These are phyloP conservation scores for Plectosphaerella plurivora DNA, from an alignment of 2,329 filamentous ascomycete species.

Conservation along the genomic window DNA sequence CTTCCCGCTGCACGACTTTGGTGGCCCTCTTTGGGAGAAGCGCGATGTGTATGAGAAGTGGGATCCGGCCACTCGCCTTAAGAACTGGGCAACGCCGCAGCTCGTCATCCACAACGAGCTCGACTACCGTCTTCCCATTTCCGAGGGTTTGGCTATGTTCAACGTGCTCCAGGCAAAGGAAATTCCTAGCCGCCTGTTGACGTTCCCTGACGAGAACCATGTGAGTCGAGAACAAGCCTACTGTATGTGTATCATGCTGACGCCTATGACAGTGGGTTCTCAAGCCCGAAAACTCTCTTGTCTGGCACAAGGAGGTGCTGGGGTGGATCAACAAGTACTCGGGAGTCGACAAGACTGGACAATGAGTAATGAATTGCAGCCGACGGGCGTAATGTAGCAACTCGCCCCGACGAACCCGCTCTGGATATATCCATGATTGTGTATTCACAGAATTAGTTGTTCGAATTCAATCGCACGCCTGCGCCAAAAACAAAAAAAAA, in stretches of 20 bases:
- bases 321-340: slow-evolving; percentile 68
- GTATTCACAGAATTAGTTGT: no score
- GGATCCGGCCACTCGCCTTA: slow-evolving; percentile 60
- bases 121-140: slow-evolving; percentile 82
- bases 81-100: slow-evolving; percentile 81
- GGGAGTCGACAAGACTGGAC: slow-evolving; percentile 29
- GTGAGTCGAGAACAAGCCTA: slow-evolving; percentile 22
- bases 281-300: slow-evolving; percentile 83
- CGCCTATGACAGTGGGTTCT: slow-evolving; percentile 63
- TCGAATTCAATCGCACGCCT: no score
- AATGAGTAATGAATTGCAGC: no score
- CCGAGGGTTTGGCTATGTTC: slow-evolving; percentile 80
- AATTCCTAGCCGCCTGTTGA: slow-evolving; percentile 72
- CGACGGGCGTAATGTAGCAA: no score
- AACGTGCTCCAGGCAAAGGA: slow-evolving; percentile 75
- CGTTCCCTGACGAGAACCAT: slow-evolving; percentile 73
- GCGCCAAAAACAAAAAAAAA: no score
- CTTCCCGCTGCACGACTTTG: slow-evolving; percentile 65
- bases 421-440: neutral
- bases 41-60: slow-evolving; percentile 62
- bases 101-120: slow-evolving; percentile 82
- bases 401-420: neutral
- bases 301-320: slow-evolving; percentile 86
- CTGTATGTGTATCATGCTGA: neutral
- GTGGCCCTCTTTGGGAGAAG: slow-evolving; percentile 57